Percentiles rank a stretch among this genome's conserved stretches.
phyloP scores from a whole-genome alignment of 2,329 filamentous ascomycete species.

The Endocalyx cinctus region DNA sequence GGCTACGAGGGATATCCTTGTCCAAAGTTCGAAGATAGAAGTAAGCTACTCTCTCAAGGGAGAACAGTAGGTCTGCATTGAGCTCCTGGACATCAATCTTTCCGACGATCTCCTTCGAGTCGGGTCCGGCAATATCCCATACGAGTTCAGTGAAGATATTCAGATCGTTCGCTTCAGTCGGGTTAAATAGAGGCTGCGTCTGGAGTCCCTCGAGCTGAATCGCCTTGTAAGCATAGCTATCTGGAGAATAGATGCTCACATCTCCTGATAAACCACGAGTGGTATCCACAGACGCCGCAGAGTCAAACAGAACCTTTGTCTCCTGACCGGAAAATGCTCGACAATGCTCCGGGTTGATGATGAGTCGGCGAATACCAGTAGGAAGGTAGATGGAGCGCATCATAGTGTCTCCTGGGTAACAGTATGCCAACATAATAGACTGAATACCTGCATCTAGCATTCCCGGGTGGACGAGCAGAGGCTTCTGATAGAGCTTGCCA shows the following conservation, averaged over 20 bases:
- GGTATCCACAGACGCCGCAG: neutral
- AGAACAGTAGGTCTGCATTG: slow-evolving; percentile 4
- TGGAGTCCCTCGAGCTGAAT: slow-evolving; percentile 9
- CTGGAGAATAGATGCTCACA: slow-evolving; percentile 7
- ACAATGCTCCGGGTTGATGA: slow-evolving; percentile 5
- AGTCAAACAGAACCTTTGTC: slow-evolving; percentile 4
- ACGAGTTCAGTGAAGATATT: slow-evolving; percentile 8
- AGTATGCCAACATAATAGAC: slow-evolving; percentile 7
- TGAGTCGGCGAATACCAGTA: slow-evolving; percentile 1
- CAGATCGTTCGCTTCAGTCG: slow-evolving; percentile 7
- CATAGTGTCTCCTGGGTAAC: slow-evolving; percentile 7
- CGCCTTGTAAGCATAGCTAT: slow-evolving; percentile 2
- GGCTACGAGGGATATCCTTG: neutral
- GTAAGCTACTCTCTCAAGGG: slow-evolving; percentile 1
- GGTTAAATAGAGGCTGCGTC: slow-evolving; percentile 5
- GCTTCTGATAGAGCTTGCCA: neutral
- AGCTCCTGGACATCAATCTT: neutral
- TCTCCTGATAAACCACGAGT: slow-evolving; percentile 4
- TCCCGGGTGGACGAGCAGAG: slow-evolving; percentile 8
- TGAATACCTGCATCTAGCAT: slow-evolving; percentile 8
- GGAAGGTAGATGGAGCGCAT: slow-evolving; percentile 8
- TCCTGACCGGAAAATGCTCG: neutral
- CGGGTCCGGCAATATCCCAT: slow-evolving; percentile 6
- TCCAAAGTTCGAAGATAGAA: slow-evolving; percentile 1
- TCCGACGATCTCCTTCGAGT: neutral